Evolutionary conservation across 148 eudicot genomes (phyloP).

Genomic region (Rhododendron simsii): DNA sequence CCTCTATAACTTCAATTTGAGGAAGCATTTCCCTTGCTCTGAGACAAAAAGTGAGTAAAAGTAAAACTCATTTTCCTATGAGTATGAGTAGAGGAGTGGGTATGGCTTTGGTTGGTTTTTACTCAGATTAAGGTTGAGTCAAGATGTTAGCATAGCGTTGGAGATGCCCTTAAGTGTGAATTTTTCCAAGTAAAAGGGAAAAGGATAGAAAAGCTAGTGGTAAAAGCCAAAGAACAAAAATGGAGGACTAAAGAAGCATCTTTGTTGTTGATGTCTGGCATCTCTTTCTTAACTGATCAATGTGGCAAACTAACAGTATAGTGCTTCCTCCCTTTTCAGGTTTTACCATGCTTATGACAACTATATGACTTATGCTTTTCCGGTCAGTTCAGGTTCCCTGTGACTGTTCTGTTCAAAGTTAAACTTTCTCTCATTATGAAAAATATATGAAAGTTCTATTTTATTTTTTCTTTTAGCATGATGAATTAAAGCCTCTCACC

Average conservation of each 20-base stretch:
- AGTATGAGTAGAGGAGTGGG: not conserved
- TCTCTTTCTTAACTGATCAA: constrained; percentile 1
- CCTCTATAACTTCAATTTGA: not conserved
- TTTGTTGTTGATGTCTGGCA: not conserved
- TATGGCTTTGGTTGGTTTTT: not conserved
- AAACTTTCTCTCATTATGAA: not conserved
- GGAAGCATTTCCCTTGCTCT: not conserved
- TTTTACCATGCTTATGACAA: constrained; percentile 98
- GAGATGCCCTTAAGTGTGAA: not conserved
- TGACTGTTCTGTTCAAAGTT: not conserved
- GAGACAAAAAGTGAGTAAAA: not conserved
- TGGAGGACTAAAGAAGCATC: not conserved
- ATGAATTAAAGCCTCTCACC: constrained; percentile 90
- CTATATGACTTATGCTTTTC: constrained; percentile 91
- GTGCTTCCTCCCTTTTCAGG: constrained; percentile 46
- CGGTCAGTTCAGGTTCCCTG: constrained; percentile 47
- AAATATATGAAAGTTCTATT: not conserved
- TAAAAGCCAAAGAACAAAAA: not conserved
- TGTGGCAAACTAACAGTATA: not conserved
- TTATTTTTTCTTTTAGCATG: constrained; percentile 57
- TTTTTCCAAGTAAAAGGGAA: not conserved
- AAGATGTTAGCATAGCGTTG: not conserved
- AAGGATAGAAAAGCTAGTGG: not conserved
- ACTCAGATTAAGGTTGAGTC: not conserved
- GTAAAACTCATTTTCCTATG: not conserved